phyloP scores from a whole-genome alignment of 2,329 filamentous ascomycete genomes.

The Zarea fungicola region DNA sequence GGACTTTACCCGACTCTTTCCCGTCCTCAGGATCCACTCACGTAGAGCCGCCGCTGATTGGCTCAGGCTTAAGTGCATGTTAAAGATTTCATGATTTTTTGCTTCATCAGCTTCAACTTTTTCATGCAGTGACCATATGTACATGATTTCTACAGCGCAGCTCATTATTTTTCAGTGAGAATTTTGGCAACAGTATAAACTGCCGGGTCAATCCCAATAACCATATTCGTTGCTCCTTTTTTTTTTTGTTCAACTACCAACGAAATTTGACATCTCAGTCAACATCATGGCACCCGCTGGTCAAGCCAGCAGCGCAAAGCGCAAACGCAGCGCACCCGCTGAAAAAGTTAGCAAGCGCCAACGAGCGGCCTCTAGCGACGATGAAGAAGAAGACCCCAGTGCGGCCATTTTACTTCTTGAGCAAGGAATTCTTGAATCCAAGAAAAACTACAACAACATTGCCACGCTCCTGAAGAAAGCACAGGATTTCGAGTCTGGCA shows the following conservation, averaged over 20 bases:
- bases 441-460: slow-evolving; percentile 90
- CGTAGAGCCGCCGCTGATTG: slow-evolving; percentile 9
- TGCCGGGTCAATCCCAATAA: too few relatives aligned
- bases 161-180: neutral
- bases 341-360: slow-evolving; percentile 45
- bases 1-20: slow-evolving; percentile 14
- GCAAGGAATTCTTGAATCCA: slow-evolving; percentile 75
- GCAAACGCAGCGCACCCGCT: slow-evolving; percentile 43
- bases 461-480: slow-evolving; percentile 57
- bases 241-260: too few relatives aligned
- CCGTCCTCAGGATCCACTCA: neutral
- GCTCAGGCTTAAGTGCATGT: slow-evolving; percentile 8
- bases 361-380: slow-evolving; percentile 40
- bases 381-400: slow-evolving; percentile 49
- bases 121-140: slow-evolving; percentile 4
- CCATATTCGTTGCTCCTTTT: too few relatives aligned
- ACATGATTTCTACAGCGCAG: neutral
- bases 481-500: slow-evolving; percentile 42
- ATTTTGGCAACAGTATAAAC: too few relatives aligned
- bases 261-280: neutral
- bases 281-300: slow-evolving; percentile 25
- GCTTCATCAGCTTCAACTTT: slow-evolving; percentile 18
- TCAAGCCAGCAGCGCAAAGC: slow-evolving; percentile 38
- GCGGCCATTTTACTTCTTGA: slow-evolving; percentile 71
- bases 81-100: slow-evolving; percentile 28